Evolutionary conservation across 768 basidiomycete species (phyloP).

Genomic region (Amanita polypyramis): DNA sequence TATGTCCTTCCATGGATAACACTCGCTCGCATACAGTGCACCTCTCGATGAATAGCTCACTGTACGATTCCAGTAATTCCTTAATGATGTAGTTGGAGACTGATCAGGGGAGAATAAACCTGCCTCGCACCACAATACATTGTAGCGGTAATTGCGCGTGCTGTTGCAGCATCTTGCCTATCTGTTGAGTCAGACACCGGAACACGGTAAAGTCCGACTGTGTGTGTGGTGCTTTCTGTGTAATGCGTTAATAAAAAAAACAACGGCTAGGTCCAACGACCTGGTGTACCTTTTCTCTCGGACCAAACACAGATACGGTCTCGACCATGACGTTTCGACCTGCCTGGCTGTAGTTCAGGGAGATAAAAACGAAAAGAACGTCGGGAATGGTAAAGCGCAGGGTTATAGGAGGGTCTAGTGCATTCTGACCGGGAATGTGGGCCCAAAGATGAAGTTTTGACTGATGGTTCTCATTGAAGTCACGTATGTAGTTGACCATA

Average conservation of each 20-base stretch:
- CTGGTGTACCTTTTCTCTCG: constrained; percentile 52
- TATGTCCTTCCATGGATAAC: constrained; percentile 57
- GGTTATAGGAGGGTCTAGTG: constrained; percentile 23
- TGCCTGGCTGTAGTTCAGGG: constrained; percentile 26
- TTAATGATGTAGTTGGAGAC: constrained; percentile 13
- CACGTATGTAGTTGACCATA: constrained; percentile 43
- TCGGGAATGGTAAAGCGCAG: constrained; percentile 56
- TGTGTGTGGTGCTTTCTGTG: constrained; percentile 55
- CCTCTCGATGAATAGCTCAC: constrained; percentile 47
- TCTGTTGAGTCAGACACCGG: constrained; percentile 55
- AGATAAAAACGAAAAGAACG: constrained; percentile 57
- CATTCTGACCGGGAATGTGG: constrained; percentile 16
- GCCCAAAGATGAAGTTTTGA: constrained; percentile 49
- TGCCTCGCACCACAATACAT: constrained; percentile 32
- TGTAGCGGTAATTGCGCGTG: constrained; percentile 44
- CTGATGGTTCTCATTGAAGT: constrained; percentile 39
- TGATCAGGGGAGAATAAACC: not conserved
- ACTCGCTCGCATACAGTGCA: constrained; percentile 58
- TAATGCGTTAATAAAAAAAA: not conserved
- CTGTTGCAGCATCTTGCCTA: constrained; percentile 47
- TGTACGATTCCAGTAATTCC: constrained; percentile 47
- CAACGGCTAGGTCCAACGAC: constrained; percentile 2
- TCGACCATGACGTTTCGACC: constrained; percentile 39
- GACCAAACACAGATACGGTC: constrained; percentile 60
- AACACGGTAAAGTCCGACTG: constrained; percentile 60